Evolutionary conservation across 371 early-diverging fungal species (phyloP).

Genomic region (Catenaria anguillulae): DNA sequence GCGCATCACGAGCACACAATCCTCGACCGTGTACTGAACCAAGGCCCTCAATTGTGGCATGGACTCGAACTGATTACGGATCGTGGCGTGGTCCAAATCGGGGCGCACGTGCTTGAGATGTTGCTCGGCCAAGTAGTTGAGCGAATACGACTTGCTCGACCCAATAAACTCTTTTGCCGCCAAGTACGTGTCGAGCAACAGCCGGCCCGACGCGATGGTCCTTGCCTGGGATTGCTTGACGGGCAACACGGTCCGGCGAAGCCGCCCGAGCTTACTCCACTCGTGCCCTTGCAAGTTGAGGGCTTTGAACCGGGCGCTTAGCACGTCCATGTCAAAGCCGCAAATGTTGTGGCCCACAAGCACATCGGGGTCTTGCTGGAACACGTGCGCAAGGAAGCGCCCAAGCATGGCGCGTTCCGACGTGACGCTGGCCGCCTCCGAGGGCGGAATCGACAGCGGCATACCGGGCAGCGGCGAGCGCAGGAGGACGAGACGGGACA

Average conservation of each 20-base stretch:
- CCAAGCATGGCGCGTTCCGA: conserved; percentile 27
- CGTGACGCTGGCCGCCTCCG: not conserved
- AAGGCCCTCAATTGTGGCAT: conserved; percentile 45
- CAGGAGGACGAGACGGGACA: not conserved
- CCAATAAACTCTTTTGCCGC: conserved; percentile 69
- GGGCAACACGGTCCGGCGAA: conserved; percentile 46
- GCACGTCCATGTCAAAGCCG: conserved; percentile 80
- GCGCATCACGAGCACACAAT: conserved; percentile 59
- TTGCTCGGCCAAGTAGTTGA: conserved; percentile 63
- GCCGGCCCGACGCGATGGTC: conserved; percentile 67
- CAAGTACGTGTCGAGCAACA: conserved; percentile 88
- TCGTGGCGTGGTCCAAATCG: conserved; percentile 68
- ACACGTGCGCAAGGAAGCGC: conserved; percentile 43
- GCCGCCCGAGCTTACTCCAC: conserved; percentile 73
- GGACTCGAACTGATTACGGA: conserved; percentile 49
- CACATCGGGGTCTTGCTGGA: conserved; percentile 76
- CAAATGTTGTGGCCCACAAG: conserved; percentile 93
- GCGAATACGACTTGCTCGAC: conserved; percentile 67
- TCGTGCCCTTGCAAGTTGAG: conserved; percentile 38
- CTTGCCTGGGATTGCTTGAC: conserved; percentile 8
- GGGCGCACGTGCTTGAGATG: conserved; percentile 58
- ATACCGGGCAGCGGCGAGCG: not conserved
- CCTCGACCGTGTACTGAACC: conserved; percentile 65
- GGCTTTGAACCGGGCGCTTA: conserved; percentile 82
- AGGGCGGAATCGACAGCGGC: not conserved